Conservation (phyloP, 768 basidiomycete species). For the Auricularia cornea region DNA sequence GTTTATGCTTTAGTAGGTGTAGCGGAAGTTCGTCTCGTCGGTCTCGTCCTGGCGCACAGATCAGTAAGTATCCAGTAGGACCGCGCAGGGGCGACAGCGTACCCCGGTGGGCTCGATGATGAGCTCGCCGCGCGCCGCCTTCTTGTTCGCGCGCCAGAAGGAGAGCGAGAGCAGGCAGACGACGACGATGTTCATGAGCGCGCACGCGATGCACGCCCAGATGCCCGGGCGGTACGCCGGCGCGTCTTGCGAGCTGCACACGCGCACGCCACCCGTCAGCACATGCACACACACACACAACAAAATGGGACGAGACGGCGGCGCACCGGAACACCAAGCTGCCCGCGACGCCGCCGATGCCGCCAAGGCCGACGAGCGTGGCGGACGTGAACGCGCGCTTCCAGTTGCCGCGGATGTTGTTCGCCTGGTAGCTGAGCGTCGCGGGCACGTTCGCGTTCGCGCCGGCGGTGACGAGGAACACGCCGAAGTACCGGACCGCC, state of each 20-base stretch:
- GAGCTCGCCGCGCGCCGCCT: background rate
- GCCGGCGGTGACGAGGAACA: constrained; percentile 6
- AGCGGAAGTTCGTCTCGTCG: background rate
- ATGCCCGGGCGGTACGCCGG: background rate
- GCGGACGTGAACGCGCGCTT: constrained; percentile 17
- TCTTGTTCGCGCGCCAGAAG: background rate
- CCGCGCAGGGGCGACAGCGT: background rate
- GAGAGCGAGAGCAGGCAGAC: background rate
- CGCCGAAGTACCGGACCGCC: constrained; percentile 3
- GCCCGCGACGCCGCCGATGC: constrained; percentile 17
- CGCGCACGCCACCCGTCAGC: too few species aligned
- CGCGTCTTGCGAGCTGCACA: background rate
- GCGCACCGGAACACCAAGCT: constrained; percentile 4
- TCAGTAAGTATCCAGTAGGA: background rate
- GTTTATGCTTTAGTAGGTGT: background rate
- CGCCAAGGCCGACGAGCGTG: constrained; percentile 12
- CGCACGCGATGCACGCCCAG: background rate
- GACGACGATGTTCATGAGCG: background rate
- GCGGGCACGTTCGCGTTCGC: constrained; percentile 4
- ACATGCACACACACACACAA: too few species aligned
- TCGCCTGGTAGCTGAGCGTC: constrained; percentile 10
- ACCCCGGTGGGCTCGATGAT: background rate
- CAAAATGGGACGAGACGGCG: too few species aligned
- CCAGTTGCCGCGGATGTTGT: constrained; percentile 16
- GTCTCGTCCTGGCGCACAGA: background rate